A percentile compares a stretch with the other conserved stretches of the same genome.
These are phyloP conservation scores for Suhomyces bokatorum DNA, from an alignment of 1,139 yeast species.

Conservation along the genomic window DNA sequence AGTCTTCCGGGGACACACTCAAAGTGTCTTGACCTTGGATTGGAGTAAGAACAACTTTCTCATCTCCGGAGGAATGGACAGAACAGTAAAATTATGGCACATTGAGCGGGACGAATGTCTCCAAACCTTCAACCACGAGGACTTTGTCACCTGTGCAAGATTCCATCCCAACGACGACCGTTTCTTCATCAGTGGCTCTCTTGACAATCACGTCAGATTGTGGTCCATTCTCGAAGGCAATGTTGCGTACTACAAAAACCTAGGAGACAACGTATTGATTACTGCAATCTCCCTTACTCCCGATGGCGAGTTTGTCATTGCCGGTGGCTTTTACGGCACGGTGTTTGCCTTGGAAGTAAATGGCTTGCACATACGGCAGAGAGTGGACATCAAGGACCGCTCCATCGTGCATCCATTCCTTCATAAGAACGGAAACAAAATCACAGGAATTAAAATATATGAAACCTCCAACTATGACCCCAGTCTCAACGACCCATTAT, in stretches of 20 bases:
- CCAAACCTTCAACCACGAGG: slow-evolving; percentile 68
- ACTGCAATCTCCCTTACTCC: slow-evolving; percentile 75
- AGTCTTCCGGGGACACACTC: slow-evolving; percentile 65
- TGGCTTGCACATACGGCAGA: slow-evolving; percentile 55
- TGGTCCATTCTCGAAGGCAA: slow-evolving; percentile 77
- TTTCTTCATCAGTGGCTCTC: slow-evolving; percentile 79
- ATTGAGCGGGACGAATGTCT: slow-evolving; percentile 64
- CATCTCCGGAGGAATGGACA: slow-evolving; percentile 82
- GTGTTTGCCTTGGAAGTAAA: slow-evolving; percentile 63
- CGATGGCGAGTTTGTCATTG: slow-evolving; percentile 62
- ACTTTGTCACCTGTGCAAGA: slow-evolving; percentile 78
- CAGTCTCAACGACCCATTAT: slow-evolving; percentile 17
- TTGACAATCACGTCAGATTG: slow-evolving; percentile 74
- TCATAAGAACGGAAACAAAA: slow-evolving; percentile 36
- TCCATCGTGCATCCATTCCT: slow-evolving; percentile 30
- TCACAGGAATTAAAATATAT: slow-evolving; percentile 43
- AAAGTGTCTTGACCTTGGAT: slow-evolving; percentile 69
- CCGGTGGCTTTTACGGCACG: slow-evolving; percentile 83
- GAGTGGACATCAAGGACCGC: slow-evolving; percentile 51
- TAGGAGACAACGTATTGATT: slow-evolving; percentile 59
- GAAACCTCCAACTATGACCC: slow-evolving; percentile 19
- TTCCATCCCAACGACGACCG: slow-evolving; percentile 90
- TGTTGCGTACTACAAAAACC: slow-evolving; percentile 34
- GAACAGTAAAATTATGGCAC: slow-evolving; percentile 84
- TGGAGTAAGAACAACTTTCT: slow-evolving; percentile 90